These are phyloP conservation scores for Fusarium stilboides DNA, from an alignment of 2,329 filamentous ascomycete genomes.

Conservation along the genomic window DNA sequence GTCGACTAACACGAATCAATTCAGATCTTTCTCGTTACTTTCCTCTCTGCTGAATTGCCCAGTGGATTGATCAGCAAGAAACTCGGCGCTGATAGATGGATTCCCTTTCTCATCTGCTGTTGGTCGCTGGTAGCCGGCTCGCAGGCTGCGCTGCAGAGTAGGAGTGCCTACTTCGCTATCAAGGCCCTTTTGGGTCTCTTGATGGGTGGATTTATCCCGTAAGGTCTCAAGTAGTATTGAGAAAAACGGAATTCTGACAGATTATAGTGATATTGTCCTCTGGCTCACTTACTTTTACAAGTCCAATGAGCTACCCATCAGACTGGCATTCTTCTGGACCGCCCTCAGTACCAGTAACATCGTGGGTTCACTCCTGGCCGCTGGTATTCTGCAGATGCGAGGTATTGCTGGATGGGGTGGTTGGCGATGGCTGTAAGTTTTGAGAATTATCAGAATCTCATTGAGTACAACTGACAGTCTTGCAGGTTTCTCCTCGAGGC, in stretches of 20 bases:
- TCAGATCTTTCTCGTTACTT: conserved; percentile 61
- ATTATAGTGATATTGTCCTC: conserved; percentile 64
- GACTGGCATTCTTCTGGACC: conserved; percentile 80
- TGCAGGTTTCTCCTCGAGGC: conserved; percentile 67
- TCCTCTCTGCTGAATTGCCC: conserved; percentile 64
- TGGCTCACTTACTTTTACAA: conserved; percentile 85
- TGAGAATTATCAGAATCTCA: fast-evolving
- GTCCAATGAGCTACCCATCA: conserved; percentile 75
- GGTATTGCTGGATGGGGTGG: conserved; percentile 57
- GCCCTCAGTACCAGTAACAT: conserved; percentile 72
- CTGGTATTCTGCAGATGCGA: conserved; percentile 57
- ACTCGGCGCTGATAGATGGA: conserved; percentile 64
- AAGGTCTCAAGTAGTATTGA: background rate
- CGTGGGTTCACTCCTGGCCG: conserved; percentile 65
- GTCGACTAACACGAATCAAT: background rate
- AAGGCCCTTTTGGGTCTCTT: conserved; percentile 62
- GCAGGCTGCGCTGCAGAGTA: conserved; percentile 57
- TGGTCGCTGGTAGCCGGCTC: conserved; percentile 60
- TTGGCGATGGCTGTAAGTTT: conserved; percentile 57
- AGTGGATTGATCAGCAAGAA: conserved; percentile 67
- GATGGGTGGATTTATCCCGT: conserved; percentile 68
- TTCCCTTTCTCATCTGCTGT: conserved; percentile 58
- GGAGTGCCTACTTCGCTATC: conserved; percentile 58
- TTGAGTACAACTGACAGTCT: background rate
- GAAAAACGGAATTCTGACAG: background rate